Evolutionary conservation across 805 yeast genomes (phyloP).

Genomic region (Ascoidea rubescens): DNA sequence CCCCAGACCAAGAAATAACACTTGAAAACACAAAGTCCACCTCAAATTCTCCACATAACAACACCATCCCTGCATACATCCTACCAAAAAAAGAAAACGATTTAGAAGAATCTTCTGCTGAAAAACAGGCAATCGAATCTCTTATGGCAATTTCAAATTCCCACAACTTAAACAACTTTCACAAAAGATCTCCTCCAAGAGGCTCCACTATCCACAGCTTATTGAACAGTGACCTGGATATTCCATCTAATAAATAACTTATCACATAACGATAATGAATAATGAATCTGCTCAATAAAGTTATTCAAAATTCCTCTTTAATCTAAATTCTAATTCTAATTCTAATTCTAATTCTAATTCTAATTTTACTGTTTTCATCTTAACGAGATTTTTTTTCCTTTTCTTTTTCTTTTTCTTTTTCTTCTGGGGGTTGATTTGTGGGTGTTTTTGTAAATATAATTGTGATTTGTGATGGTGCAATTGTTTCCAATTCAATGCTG

Average conservation of each 20-base stretch:
- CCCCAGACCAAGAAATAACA: not conserved
- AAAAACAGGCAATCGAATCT: not conserved
- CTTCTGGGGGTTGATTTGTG: conserved; percentile 14
- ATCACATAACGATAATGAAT: not conserved
- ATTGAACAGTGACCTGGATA: not conserved
- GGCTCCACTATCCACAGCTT: not conserved
- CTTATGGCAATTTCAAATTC: not conserved
- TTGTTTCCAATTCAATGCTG: too few relatives aligned
- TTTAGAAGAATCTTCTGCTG: not conserved
- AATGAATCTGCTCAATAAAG: not conserved
- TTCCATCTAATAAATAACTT: too few relatives aligned
- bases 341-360: too few relatives aligned
- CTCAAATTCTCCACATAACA: not conserved
- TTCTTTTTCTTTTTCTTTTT: conserved; percentile 5
- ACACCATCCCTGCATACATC: not conserved
- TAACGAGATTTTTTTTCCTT: not conserved
- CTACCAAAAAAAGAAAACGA: too few relatives aligned
- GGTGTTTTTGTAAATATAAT: too few relatives aligned
- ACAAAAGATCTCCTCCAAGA: not conserved
- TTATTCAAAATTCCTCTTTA: not conserved
- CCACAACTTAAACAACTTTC: not conserved
- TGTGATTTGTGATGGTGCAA: too few relatives aligned
- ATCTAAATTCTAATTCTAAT: too few relatives aligned
- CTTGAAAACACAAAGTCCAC: not conserved
- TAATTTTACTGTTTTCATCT: not conserved